Evolutionary conservation across 768 basidiomycete genomes (phyloP), one percentile per base, ranked within the genome.

Genomic region (Saitozyma podzolica): DNA sequence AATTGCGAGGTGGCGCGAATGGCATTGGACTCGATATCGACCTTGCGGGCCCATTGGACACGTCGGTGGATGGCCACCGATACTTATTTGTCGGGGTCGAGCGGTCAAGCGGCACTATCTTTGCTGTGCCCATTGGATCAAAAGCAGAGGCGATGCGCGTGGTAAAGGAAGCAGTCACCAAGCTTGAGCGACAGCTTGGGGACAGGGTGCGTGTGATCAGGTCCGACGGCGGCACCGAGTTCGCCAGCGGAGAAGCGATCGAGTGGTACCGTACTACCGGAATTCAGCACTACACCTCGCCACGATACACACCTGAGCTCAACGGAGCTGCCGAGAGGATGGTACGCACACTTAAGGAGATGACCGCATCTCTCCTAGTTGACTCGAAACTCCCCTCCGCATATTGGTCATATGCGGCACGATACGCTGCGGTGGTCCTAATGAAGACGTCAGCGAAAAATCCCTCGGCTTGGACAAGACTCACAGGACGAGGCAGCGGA

Each of bases 361-460:
- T 42, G 40, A 42, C 41, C 29, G 10, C 37, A 8, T 14, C 13
- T 8, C 20, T 56, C 19, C 29, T 56, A 16, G 11, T 37, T 13
- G 37, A 56, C 20, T 13, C 29, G 4, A 37, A 37, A 14, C 40
- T 39, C 16, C 54, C 54, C 14, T 10, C 13, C 40, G 3, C 13
- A 56, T 56, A 56, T 8, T 42, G 54, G 54, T 56, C 54, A 10
- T 43, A 56, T 56, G 54, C 54, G 20, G 54, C 40, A 10, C 11
- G 29, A 29, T 56, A 56, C 41, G 54, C 54, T 16, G 54, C 54
- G 20, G 54, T 56, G 16, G 8, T 56, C 54, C 20, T 56, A 14
- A 56, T 56, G 54, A 56, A 56, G 29, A 14, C 20, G 2, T 14
- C 13, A n/a, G 51, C 29, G 16, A 53, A 53, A 4, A 37, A 37